Conservation (phyloP, 2,329 filamentous ascomycete species). For the Coleophoma crateriformis region DNA sequence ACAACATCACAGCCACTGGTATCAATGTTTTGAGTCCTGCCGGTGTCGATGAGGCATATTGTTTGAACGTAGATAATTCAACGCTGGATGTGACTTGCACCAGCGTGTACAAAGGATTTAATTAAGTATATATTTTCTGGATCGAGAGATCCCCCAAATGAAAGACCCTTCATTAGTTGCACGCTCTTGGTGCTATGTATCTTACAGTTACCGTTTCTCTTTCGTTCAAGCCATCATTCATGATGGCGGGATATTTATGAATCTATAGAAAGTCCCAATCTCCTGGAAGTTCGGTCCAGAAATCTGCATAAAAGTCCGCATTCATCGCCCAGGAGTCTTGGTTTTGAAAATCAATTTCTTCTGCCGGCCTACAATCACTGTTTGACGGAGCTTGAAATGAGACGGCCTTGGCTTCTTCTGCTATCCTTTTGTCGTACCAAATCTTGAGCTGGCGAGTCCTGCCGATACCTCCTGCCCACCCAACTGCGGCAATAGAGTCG, state of each 20-base stretch:
- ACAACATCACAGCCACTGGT: slow-evolving; percentile 40
- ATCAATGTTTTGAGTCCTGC: slow-evolving; percentile 42
- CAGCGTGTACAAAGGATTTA: slow-evolving; percentile 18
- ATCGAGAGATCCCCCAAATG: too few relatives aligned
- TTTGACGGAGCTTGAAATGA: neutral
- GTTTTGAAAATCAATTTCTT: too few relatives aligned
- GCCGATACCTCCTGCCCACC: neutral
- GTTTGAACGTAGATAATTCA: slow-evolving; percentile 35
- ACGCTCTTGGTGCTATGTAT: too few relatives aligned
- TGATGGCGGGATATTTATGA: too few relatives aligned
- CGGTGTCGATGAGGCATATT: slow-evolving; percentile 36
- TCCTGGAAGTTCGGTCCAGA: neutral
- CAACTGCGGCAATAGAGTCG: too few relatives aligned
- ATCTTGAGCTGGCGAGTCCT: neutral
- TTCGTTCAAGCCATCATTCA: too few relatives aligned
- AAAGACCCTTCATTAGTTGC: too few relatives aligned
- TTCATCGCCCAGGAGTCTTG: too few relatives aligned
- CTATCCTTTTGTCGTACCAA: neutral
- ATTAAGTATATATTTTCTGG: slow-evolving; percentile 7
- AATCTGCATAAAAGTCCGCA: neutral
- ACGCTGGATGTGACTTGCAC: slow-evolving; percentile 30
- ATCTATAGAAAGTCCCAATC: neutral
- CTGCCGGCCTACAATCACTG: neutral
- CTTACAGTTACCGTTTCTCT: too few relatives aligned
- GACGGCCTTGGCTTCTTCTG: neutral